These are phyloP conservation scores for Botrytis porri DNA, from an alignment of 2,329 filamentous ascomycete species.

Conservation along the genomic window DNA sequence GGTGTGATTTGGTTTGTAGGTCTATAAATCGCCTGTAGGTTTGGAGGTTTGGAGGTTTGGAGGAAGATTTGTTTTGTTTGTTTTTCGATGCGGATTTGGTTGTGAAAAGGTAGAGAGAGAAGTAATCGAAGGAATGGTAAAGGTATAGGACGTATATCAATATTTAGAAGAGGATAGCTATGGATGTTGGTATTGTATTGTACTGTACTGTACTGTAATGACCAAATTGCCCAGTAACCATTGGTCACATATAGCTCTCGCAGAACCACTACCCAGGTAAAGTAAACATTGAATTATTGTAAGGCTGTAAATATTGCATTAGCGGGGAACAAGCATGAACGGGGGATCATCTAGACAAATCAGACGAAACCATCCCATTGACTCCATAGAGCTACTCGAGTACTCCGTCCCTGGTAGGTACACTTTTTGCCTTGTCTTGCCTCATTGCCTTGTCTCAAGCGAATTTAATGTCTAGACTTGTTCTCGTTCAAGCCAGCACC, in stretches of 20 bases:
- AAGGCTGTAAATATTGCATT: constrained; percentile 16
- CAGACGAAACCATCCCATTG: neutral
- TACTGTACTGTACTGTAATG: neutral
- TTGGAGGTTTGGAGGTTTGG: neutral
- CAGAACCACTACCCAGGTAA: neutral
- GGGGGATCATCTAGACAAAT: neutral
- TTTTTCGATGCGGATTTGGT: neutral
- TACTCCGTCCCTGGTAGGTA: too few relatives aligned
- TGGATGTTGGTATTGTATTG: neutral
- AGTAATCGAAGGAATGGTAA: neutral
- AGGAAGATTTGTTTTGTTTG: too few relatives aligned
- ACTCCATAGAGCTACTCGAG: too few relatives aligned
- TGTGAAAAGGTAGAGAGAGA: neutral
- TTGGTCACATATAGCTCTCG: neutral
- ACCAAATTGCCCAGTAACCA: neutral
- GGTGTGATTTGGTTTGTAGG: neutral
- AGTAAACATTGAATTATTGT: neutral
- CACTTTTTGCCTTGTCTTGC: neutral
- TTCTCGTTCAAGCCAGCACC: neutral
- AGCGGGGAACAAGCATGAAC: neutral
- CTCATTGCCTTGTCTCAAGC: neutral
- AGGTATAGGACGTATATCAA: neutral
- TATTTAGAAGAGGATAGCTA: neutral
- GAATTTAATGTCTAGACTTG: neutral
- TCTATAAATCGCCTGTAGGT: neutral